Conservation (phyloP, 1,284 basidiomycete genomes). For the Papiliotrema flavescens region DNA sequence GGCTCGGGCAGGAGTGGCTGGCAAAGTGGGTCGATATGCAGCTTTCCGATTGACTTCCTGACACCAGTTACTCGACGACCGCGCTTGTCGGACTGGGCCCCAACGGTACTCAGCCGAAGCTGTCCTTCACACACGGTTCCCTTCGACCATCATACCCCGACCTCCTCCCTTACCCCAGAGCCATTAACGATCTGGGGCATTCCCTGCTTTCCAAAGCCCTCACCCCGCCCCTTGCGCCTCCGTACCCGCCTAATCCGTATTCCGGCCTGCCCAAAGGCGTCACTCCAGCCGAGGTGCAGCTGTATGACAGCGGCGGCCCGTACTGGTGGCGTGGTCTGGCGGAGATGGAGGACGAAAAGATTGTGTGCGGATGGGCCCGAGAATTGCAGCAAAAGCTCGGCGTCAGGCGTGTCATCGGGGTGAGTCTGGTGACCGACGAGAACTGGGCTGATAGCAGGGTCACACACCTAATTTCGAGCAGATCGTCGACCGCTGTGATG, state of each 20-base stretch:
- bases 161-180: conserved; percentile 71
- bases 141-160: conserved; percentile 68
- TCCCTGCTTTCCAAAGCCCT: conserved; percentile 62
- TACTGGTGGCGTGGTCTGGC: conserved; percentile 83
- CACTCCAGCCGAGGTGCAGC: conserved; percentile 61
- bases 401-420: conserved; percentile 76
- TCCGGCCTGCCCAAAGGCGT: conserved; percentile 66
- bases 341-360: conserved; percentile 54
- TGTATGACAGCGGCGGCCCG: conserved; percentile 74
- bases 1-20: conserved; percentile 78
- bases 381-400: conserved; percentile 67
- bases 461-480: conserved; percentile 86
- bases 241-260: conserved; percentile 75
- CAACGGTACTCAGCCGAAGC: conserved; percentile 61
- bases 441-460: conserved; percentile 50
- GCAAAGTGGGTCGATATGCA: conserved; percentile 54
- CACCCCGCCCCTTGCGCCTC: conserved; percentile 59
- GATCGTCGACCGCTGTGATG: conserved; percentile 76
- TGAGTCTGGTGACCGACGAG: conserved; percentile 13
- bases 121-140: conserved; percentile 85
- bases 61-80: conserved; percentile 67
- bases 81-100: conserved; percentile 72
- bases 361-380: conserved; percentile 68
- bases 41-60: not conserved
- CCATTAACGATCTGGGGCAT: conserved; percentile 68